A percentile compares a stretch with the other conserved stretches of the same genome.
phyloP scores from a whole-genome alignment of 2,329 filamentous ascomycete species.

The Stachybotrys elegans region DNA sequence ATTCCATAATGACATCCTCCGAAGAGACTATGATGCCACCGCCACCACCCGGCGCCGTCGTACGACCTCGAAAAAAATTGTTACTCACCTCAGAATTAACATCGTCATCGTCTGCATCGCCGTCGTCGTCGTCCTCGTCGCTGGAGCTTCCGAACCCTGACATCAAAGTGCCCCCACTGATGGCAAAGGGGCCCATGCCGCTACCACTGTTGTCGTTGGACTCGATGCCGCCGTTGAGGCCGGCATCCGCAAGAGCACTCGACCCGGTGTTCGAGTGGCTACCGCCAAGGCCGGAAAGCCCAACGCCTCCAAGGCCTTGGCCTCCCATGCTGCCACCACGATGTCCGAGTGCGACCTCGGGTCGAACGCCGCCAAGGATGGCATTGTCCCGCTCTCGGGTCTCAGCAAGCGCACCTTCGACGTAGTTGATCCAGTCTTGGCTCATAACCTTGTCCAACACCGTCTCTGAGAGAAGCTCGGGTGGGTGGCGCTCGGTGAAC shows the following conservation, averaged over 20 bases:
- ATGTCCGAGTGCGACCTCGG: constrained; percentile 81
- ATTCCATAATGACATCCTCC: constrained; percentile 25
- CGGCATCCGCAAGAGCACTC: constrained; percentile 72
- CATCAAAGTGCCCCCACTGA: constrained; percentile 69
- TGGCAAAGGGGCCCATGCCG: constrained; percentile 66
- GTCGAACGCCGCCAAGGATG: constrained; percentile 91
- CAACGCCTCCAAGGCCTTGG: constrained; percentile 42
- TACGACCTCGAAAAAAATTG: constrained; percentile 28
- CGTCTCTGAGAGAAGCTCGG: constrained; percentile 75
- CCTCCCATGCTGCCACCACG: constrained; percentile 54
- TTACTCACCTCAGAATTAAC: constrained; percentile 61
- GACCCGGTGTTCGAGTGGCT: constrained; percentile 40
- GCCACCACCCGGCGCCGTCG: constrained; percentile 17
- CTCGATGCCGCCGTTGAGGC: constrained; percentile 72
- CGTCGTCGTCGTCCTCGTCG: constrained; percentile 93
- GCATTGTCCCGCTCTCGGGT: constrained; percentile 95
- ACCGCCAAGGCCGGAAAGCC: constrained; percentile 39
- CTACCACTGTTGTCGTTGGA: constrained; percentile 58
- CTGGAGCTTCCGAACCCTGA: constrained; percentile 93
- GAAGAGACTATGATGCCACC: constrained; percentile 19
- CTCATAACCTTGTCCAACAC: constrained; percentile 88
- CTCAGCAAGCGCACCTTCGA: constrained; percentile 87
- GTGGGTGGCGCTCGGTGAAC: constrained; percentile 90
- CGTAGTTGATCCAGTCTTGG: constrained; percentile 88
- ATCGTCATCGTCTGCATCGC: constrained; percentile 78